phyloP scores from a whole-genome alignment of 202 grass and related monocot genomes.

The Digitaria exilis region DNA sequence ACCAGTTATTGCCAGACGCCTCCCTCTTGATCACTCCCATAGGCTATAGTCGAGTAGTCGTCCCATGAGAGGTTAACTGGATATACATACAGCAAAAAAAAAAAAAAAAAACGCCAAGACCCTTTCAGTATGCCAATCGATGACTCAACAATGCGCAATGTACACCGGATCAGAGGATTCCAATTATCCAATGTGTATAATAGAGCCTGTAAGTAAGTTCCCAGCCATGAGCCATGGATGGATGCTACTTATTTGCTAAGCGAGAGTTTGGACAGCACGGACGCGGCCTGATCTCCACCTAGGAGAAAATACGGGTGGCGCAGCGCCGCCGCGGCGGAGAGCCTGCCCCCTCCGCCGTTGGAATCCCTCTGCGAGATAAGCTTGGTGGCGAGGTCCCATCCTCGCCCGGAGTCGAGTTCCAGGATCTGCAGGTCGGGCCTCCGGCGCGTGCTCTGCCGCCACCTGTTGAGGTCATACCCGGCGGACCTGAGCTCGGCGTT shows the following conservation, averaged over 20 bases:
- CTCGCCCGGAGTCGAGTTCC: conserved; percentile 76
- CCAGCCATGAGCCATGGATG: conserved; percentile 1
- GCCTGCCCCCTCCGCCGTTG: conserved; percentile 56
- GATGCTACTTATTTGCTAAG: conserved; percentile 70
- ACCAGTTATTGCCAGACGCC: conserved; percentile 20
- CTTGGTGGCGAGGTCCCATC: conserved; percentile 97
- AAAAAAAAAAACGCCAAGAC: conserved; percentile 18
- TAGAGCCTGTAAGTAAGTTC: neutral
- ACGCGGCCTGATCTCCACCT: conserved; percentile 76
- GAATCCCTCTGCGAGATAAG: conserved; percentile 67
- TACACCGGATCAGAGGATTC: neutral
- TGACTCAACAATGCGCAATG: neutral
- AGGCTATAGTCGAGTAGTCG: neutral
- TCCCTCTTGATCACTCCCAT: conserved; percentile 16
- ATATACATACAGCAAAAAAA: conserved; percentile 28
- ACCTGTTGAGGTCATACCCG: conserved; percentile 79
- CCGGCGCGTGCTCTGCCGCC: conserved; percentile 61
- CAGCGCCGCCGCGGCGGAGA: conserved; percentile 83
- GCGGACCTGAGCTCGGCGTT: conserved; percentile 78
- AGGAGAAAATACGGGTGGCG: conserved; percentile 93
- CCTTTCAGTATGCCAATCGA: neutral
- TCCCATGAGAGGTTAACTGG: too few species aligned
- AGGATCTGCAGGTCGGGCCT: conserved; percentile 72
- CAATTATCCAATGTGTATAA: neutral
- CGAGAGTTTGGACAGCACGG: conserved; percentile 81